Evolutionary conservation across 2,329 filamentous ascomycete species (phyloP).

Genomic region (Ceratocystis alfenasii): DNA sequence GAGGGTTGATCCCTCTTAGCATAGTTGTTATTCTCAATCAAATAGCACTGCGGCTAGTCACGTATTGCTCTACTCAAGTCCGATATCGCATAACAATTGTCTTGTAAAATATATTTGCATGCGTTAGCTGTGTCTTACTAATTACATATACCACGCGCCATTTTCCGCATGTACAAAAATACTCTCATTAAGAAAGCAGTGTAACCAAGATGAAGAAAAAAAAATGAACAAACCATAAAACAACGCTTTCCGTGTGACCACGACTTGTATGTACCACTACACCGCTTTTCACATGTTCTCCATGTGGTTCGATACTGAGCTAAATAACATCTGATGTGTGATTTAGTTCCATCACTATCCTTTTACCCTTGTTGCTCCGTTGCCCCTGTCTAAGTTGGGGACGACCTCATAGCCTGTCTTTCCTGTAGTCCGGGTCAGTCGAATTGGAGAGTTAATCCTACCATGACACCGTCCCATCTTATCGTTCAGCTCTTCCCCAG

Average conservation of each 20-base stretch:
- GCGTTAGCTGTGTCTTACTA: background rate
- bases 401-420: background rate
- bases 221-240: background rate
- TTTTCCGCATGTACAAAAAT: background rate
- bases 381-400: background rate
- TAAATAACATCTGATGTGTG: background rate
- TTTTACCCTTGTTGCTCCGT: background rate
- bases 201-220: conserved; percentile 6
- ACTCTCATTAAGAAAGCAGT: background rate
- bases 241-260: background rate
- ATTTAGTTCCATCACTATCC: no score
- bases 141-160: background rate
- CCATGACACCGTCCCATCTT: background rate
- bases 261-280: background rate
- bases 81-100: background rate
- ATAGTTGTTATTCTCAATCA: background rate
- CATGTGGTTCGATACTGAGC: background rate
- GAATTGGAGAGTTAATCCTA: background rate
- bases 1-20: background rate
- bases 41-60: background rate
- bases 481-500: background rate
- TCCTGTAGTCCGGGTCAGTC: background rate
- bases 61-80: background rate
- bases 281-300: background rate
- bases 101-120: conserved; percentile 6